phyloP scores from a whole-genome alignment of 1,284 basidiomycete genomes.

The Ustilago loliicola region DNA sequence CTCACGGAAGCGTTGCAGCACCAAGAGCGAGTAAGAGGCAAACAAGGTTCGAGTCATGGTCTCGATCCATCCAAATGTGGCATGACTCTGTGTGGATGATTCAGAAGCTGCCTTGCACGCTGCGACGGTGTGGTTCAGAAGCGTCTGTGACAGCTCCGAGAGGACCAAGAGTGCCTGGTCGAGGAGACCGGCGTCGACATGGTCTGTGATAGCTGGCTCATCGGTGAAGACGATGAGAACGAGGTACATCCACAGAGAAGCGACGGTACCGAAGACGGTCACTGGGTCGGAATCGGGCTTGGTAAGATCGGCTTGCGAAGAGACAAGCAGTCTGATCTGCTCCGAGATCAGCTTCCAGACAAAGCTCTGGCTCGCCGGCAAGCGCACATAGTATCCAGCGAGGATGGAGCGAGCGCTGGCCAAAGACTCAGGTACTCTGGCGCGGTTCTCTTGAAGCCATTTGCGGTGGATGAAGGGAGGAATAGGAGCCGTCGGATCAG shows the following conservation, averaged over 20 bases:
- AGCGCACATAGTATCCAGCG: constrained; percentile 59
- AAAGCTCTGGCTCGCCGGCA: constrained; percentile 58
- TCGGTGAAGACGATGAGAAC: constrained; percentile 61
- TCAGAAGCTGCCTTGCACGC: constrained; percentile 23
- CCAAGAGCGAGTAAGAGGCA: constrained; percentile 59
- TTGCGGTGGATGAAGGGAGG: constrained; percentile 62
- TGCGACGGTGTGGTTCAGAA: constrained; percentile 22
- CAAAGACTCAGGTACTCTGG: constrained; percentile 47
- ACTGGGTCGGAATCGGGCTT: constrained; percentile 27
- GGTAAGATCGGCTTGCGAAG: constrained; percentile 16
- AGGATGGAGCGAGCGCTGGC: constrained; percentile 59
- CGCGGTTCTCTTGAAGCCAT: constrained; percentile 62
- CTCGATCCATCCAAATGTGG: constrained; percentile 50
- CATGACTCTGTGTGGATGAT: constrained; percentile 13
- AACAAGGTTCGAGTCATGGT: constrained; percentile 62
- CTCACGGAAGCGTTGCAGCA: constrained; percentile 62
- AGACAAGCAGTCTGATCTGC: constrained; percentile 39
- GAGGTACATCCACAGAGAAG: constrained; percentile 63
- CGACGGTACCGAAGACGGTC: constrained; percentile 52
- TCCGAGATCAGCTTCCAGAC: constrained; percentile 56
- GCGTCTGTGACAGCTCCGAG: constrained; percentile 43
- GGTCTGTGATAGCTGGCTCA: constrained; percentile 42
- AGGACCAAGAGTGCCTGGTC: constrained; percentile 49
- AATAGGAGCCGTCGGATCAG: constrained; percentile 62
- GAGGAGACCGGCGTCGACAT: constrained; percentile 50